phyloP scores from a whole-genome alignment of 2,329 filamentous ascomycete genomes.

The Sporothrix luriei region DNA sequence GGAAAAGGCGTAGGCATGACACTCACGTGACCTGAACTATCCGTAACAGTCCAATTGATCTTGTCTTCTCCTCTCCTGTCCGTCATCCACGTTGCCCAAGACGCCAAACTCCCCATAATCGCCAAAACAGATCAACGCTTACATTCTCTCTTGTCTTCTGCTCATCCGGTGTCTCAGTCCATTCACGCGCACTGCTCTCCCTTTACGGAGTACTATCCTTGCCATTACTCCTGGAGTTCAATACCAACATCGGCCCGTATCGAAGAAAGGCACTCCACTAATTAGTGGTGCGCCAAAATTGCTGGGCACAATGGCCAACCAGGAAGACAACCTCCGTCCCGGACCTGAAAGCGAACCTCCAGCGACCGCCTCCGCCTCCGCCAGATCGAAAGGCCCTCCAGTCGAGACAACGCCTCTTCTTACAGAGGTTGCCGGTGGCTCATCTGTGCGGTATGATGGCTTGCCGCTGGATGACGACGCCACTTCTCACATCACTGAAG shows the following conservation, averaged over 20 bases:
- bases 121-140: background rate
- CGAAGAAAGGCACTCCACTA: conserved; percentile 18
- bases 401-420: conserved; percentile 59
- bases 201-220: background rate
- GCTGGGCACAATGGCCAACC: conserved; percentile 46
- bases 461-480: conserved; percentile 7
- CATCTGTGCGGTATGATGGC: background rate
- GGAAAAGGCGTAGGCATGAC: no score
- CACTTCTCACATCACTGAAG: conserved; percentile 9
- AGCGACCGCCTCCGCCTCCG: conserved; percentile 20
- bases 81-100: conserved; percentile 2
- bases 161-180: background rate
- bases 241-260: background rate
- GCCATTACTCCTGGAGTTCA: background rate
- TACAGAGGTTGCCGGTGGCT: conserved; percentile 37
- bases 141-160: background rate
- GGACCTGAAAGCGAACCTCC: conserved; percentile 36
- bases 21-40: background rate
- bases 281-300: background rate
- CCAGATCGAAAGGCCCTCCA: conserved; percentile 27
- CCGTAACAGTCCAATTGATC: background rate
- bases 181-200: background rate
- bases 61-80: background rate
- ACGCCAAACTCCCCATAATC: background rate
- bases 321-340: conserved; percentile 46